Conservation (phyloP, 176 grass and related monocot species). For the Musa schizocarpa region DNA sequence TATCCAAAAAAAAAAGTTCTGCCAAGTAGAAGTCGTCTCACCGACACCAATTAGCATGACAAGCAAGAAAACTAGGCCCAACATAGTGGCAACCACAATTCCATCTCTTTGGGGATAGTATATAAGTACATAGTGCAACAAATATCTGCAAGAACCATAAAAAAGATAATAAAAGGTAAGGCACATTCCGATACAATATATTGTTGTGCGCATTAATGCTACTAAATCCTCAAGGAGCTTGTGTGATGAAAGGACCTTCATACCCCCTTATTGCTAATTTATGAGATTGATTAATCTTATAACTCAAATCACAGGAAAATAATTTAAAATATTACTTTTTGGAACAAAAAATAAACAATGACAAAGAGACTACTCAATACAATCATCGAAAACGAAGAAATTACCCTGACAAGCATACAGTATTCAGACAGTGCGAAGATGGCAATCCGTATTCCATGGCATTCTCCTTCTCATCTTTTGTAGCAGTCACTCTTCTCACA, state of each 20-base stretch:
- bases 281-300: no score
- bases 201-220: no score
- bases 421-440: slow-evolving; percentile 87
- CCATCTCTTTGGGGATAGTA: slow-evolving; percentile 11
- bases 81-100: background rate
- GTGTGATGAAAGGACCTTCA: no score
- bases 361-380: no score
- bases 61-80: slow-evolving; percentile 3
- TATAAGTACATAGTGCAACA: background rate
- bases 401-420: slow-evolving; percentile 88
- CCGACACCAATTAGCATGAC: slow-evolving; percentile 6
- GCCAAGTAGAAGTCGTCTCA: background rate
- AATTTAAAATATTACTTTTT: no score
- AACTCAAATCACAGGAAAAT: no score
- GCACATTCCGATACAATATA: no score
- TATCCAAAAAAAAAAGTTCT: background rate
- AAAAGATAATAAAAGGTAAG: background rate
- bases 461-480: slow-evolving; percentile 88
- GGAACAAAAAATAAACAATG: no score
- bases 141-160: slow-evolving; percentile 3
- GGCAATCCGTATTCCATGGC: slow-evolving; percentile 95
- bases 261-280: no score
- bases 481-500: slow-evolving; percentile 74
- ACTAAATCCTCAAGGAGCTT: background rate
- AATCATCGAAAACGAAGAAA: background rate